Evolutionary conservation across 345 rosid genomes (phyloP).

Genomic region (Aurinia saxatilis): DNA sequence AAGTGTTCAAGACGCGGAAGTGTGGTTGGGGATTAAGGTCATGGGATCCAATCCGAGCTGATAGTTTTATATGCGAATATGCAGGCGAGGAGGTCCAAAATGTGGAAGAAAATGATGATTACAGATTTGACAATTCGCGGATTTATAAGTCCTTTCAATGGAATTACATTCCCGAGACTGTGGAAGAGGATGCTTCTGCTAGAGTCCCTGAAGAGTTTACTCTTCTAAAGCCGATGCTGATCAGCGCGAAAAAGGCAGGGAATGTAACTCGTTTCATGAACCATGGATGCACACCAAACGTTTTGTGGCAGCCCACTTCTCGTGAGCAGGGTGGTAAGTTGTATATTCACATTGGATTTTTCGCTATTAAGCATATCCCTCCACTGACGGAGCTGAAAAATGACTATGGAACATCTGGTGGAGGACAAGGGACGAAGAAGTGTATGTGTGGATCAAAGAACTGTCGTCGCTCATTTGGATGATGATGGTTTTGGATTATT

Average conservation of each 20-base stretch:
- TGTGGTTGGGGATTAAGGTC: slow-evolving; percentile 47
- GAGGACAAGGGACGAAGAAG: slow-evolving; percentile 18
- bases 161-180: background rate
- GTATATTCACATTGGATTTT: slow-evolving; percentile 30
- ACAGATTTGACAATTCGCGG: too few relatives aligned
- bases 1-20: slow-evolving; percentile 33
- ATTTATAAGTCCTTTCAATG: background rate
- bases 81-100: slow-evolving; percentile 24
- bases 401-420: slow-evolving; percentile 33
- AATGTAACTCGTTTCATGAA: slow-evolving; percentile 84
- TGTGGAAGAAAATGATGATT: background rate
- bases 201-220: slow-evolving; percentile 11
- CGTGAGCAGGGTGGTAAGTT: slow-evolving; percentile 21
- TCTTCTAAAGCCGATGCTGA: slow-evolving; percentile 38
- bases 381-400: slow-evolving; percentile 45
- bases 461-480: slow-evolving; percentile 45
- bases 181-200: slow-evolving; percentile 9
- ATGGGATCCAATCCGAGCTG: slow-evolving; percentile 30
- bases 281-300: slow-evolving; percentile 68
- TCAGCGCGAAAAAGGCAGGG: slow-evolving; percentile 55
- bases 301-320: slow-evolving; percentile 57
- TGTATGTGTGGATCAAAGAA: slow-evolving; percentile 51
- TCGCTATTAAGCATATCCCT: slow-evolving; percentile 39
- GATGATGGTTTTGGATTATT: background rate
- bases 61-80: slow-evolving; percentile 45